Conservation (phyloP, 2,329 filamentous ascomycete genomes). For the Trichoderma sp. region DNA sequence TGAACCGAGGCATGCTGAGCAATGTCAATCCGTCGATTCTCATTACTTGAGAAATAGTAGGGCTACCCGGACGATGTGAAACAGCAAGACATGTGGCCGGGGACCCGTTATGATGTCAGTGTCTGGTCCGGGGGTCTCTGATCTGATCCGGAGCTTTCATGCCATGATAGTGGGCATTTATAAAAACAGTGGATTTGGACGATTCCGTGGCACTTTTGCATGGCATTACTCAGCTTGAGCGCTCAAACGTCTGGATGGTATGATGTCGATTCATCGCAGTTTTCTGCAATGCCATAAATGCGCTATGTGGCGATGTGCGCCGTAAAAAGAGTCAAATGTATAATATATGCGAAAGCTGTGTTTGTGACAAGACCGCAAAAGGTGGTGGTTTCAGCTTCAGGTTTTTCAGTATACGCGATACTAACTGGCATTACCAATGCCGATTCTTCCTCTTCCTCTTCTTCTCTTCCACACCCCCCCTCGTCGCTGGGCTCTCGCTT, state of each 20-base stretch:
- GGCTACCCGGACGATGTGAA: background rate
- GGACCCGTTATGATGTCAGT: conserved; percentile 11
- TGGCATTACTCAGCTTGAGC: background rate
- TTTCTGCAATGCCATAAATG: background rate
- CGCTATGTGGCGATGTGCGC: background rate
- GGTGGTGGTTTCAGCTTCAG: background rate
- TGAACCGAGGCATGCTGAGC: conserved; percentile 5
- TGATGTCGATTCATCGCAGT: background rate
- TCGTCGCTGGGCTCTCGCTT: background rate
- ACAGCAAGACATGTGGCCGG: conserved; percentile 4
- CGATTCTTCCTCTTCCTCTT: background rate
- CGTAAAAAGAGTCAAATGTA: background rate
- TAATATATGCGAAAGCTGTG: background rate
- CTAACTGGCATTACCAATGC: background rate
- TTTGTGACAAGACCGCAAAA: background rate
- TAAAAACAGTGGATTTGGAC: background rate
- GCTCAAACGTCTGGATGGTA: background rate
- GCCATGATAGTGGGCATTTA: background rate
- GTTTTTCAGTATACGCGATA: background rate
- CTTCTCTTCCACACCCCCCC: background rate
- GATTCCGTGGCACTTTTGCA: background rate
- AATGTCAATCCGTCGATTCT: background rate
- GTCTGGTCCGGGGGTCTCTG: background rate
- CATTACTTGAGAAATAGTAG: background rate
- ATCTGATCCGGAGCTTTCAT: background rate